Evolutionary conservation across 1,139 yeast genomes (phyloP), one percentile per base, ranked within the genome.

Genomic region (Kodamaea arcana): DNA sequence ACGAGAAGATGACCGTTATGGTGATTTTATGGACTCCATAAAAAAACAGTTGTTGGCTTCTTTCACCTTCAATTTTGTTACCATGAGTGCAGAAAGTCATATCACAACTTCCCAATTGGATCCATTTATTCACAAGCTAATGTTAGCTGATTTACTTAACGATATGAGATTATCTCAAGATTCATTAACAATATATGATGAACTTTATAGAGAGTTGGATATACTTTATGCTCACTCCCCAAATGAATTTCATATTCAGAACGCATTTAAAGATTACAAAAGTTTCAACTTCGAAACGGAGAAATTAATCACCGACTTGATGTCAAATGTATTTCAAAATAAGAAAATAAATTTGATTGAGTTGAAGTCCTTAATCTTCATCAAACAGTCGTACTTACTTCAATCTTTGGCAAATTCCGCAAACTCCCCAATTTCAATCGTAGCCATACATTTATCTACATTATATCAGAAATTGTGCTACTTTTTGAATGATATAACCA

Each of bases 81-180:
- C 59, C 13, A 62, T 72, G 32, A 62, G 62, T 23, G 56, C 50
- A 9, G 68, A 62, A 32, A 52, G 70, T 10, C 46, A 50, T 17
- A 58, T 60, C 32, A 47, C 64, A 26, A 60, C 55, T 34, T 53
- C 49, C 6, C 47, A 32, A 27, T 36, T 47, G 20, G 40, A 41
- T 11, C 34, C 39, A 5, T 46, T 52, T 20, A 31, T 32, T 31
- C 40, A 46, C 22, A 51, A 54, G 34, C 46, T 62, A 27, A 41
- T 45, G 9, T 47, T 61, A 29, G 62, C 68, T 10, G 50, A 52
- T 24, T 45, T 62, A 2, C 55, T 61, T 41, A 72, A 71, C 32
- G 72, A 73, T 33, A 64, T 83, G 63, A 64, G 66, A 30, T 58
- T 83, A 4, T 61, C 67, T 34, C 82, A 77, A 35, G 92, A 83